phyloP scores from a whole-genome alignment of 495 filamentous ascomycete species.

The Durotheca rogersii region DNA sequence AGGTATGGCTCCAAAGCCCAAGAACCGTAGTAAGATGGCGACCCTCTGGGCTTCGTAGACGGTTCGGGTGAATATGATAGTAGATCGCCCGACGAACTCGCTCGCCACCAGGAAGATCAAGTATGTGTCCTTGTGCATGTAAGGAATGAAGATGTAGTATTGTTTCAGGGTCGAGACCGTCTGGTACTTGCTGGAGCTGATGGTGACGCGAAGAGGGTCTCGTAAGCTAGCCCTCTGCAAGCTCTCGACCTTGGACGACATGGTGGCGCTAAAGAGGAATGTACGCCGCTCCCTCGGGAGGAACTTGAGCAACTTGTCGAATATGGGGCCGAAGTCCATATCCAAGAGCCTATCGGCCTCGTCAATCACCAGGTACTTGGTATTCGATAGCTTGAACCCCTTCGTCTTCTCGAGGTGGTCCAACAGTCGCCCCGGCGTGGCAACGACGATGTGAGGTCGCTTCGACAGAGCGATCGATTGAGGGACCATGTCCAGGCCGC shows the following conservation, averaged over 20 bases:
- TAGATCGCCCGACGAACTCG: constrained; percentile 77
- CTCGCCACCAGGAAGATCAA: constrained; percentile 76
- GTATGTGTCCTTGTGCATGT: constrained; percentile 88
- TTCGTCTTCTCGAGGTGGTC: constrained; percentile 98
- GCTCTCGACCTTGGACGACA: constrained; percentile 87
- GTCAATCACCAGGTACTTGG: constrained; percentile 91
- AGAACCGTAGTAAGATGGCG: constrained; percentile 73
- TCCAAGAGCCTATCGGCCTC: constrained; percentile 92
- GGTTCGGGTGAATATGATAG: constrained; percentile 90
- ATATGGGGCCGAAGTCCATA: constrained; percentile 87
- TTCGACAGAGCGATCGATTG: constrained; percentile 87
- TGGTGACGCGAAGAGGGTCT: constrained; percentile 68
- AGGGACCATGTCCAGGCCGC: constrained; percentile 92
- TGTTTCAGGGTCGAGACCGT: constrained; percentile 84
- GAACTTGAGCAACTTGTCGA: constrained; percentile 91
- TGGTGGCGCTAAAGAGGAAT: constrained; percentile 91
- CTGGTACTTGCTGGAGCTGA: constrained; percentile 76
- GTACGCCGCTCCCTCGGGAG: constrained; percentile 78
- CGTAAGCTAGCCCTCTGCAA: constrained; percentile 83
- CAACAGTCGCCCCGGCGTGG: constrained; percentile 84
- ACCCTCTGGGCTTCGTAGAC: constrained; percentile 87
- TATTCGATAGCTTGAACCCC: constrained; percentile 75
- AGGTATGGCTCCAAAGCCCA: constrained; percentile 82
- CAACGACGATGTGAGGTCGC: constrained; percentile 85
- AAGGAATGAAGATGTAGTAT: constrained; percentile 80